phyloP scores from a whole-genome alignment of 1,284 basidiomycete genomes.

The Apiotrichum sp. region DNA sequence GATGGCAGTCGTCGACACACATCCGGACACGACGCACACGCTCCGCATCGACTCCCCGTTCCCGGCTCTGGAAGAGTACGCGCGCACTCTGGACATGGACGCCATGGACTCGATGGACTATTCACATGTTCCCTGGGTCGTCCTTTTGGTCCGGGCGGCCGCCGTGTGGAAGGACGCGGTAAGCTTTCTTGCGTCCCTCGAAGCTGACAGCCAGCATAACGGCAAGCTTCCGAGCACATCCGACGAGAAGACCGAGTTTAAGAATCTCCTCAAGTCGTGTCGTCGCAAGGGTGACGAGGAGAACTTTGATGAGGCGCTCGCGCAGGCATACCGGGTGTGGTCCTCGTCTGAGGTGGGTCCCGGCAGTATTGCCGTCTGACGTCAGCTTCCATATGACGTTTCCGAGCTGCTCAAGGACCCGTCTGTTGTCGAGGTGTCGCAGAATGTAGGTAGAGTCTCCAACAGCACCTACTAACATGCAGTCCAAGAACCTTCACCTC shows the following conservation, averaged over 20 bases:
- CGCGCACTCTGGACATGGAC: constrained; percentile 63
- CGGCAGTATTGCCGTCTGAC: background rate
- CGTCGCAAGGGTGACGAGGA: constrained; percentile 74
- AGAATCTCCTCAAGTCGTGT: constrained; percentile 47
- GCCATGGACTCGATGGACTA: constrained; percentile 78
- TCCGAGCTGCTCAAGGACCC: constrained; percentile 60
- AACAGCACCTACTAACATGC: background rate
- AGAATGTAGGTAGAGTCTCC: constrained; percentile 31
- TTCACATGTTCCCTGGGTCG: constrained; percentile 76
- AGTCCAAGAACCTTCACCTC: constrained; percentile 70
- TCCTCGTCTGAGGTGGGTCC: constrained; percentile 55
- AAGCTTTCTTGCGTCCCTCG: constrained; percentile 3
- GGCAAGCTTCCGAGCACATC: constrained; percentile 45
- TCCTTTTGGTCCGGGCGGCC: constrained; percentile 75
- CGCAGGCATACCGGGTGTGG: constrained; percentile 71
- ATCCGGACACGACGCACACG: constrained; percentile 76
- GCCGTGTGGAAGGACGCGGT: constrained; percentile 65
- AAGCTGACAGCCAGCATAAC: constrained; percentile 23
- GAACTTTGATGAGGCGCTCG: constrained; percentile 89
- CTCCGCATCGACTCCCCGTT: constrained; percentile 86
- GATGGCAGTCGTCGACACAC: constrained; percentile 76
- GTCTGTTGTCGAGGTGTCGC: constrained; percentile 47
- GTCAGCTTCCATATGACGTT: constrained; percentile 62
- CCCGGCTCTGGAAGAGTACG: constrained; percentile 67
- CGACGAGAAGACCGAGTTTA: constrained; percentile 73